Conservation (phyloP, 768 basidiomycete species). For the Tremella fuciformis region DNA sequence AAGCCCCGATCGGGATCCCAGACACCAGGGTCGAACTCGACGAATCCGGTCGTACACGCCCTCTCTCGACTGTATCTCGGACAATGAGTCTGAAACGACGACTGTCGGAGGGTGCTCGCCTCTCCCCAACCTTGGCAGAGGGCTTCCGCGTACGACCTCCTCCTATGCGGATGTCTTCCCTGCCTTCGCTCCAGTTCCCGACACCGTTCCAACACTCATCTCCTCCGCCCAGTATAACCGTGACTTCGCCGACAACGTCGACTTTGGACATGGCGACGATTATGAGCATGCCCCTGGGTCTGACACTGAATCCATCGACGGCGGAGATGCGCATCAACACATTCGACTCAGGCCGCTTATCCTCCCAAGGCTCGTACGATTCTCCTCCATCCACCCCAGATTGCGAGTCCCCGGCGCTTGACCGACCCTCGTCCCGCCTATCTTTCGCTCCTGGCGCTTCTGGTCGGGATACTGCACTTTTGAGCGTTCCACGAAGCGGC, state of each 20-base stretch:
- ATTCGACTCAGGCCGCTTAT: not conserved
- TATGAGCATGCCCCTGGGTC: conserved; percentile 4
- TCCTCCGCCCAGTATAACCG: not conserved
- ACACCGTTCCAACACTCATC: conserved; percentile 4
- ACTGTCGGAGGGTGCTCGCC: too few species aligned
- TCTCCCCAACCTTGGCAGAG: too few species aligned
- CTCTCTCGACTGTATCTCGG: not conserved
- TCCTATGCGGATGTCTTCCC: conserved; percentile 2
- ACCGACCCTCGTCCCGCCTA: not conserved
- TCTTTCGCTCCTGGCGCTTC: not conserved
- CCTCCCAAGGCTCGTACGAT: conserved; percentile 6
- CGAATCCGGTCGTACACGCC: not conserved
- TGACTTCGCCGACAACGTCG: not conserved
- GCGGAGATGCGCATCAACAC: conserved; percentile 5
- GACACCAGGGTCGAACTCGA: not conserved
- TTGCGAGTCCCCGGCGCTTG: not conserved
- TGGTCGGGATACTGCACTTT: not conserved
- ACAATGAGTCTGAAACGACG: not conserved
- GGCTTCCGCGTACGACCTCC: too few species aligned
- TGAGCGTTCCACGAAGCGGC: not conserved
- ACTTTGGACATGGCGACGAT: not conserved
- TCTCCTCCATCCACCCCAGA: conserved; percentile 3
- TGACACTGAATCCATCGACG: not conserved
- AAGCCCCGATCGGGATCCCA: not conserved
- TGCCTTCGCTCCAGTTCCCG: conserved; percentile 5